A percentile compares a stretch with the other conserved stretches of the same genome.
Evolutionary conservation across 306 rosid species (phyloP).

Genomic region (Alnus glutinosa): DNA sequence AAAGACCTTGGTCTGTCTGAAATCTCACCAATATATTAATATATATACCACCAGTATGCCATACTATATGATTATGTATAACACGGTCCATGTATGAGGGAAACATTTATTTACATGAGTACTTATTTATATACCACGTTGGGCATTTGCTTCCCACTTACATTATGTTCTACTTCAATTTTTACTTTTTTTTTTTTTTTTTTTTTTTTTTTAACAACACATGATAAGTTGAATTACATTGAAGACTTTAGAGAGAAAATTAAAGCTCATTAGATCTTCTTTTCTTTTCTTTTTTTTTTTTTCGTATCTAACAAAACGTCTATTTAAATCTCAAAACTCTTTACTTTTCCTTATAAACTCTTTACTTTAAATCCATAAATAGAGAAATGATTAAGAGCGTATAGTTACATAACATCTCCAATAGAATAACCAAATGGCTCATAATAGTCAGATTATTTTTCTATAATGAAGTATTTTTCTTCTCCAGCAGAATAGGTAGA

Average conservation of each 20-base stretch:
- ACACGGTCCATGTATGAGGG: background rate
- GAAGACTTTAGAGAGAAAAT: background rate
- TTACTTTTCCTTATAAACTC: no score
- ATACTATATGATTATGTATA: conserved; percentile 33
- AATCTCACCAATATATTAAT: conserved; percentile 19
- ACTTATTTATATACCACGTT: background rate
- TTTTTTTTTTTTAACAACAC: background rate
- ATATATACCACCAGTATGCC: conserved; percentile 42
- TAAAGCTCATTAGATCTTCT: background rate
- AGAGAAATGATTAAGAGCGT: no score
- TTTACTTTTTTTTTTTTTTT: background rate
- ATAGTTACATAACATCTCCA: no score
- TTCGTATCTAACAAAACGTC: background rate
- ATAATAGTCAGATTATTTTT: no score
- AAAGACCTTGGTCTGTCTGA: conserved; percentile 31
- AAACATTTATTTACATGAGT: background rate
- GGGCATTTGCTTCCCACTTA: background rate
- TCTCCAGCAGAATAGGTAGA: no score
- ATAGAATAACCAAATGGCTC: no score
- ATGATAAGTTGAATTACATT: background rate
- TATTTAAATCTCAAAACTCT: no score
- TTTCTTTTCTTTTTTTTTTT: background rate
- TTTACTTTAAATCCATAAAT: no score
- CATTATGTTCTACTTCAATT: background rate
- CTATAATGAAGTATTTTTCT: no score